phyloP scores from a whole-genome alignment of 73 alveolate genomes.

The Tetrahymena borealis region DNA sequence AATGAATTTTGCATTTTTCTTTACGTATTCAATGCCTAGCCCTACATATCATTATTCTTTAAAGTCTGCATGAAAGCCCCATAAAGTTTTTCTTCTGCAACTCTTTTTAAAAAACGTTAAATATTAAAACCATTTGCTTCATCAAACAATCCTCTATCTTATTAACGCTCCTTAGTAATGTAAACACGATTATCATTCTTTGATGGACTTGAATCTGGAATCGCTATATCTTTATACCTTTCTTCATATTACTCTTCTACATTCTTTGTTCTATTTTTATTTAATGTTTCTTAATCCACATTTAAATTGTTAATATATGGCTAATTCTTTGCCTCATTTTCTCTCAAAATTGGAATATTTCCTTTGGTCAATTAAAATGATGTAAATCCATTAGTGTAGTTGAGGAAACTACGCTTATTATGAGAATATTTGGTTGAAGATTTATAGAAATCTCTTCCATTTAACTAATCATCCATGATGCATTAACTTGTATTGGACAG shows the following conservation, averaged over 20 bases:
- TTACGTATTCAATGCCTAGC: background rate
- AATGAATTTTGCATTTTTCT: background rate
- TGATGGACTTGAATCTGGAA: background rate
- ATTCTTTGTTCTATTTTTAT: background rate
- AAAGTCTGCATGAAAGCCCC: background rate
- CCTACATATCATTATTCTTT: background rate
- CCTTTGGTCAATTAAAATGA: background rate
- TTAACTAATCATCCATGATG: background rate
- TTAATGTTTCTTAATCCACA: background rate
- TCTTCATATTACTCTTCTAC: background rate
- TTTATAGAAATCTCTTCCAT: background rate
- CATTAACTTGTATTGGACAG: background rate
- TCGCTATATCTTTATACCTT: background rate
- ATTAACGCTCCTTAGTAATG: background rate
- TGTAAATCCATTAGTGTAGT: background rate
- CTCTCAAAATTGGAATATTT: background rate
- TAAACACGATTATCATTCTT: background rate
- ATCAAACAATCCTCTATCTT: background rate
- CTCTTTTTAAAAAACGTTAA: background rate
- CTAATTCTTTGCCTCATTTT: background rate
- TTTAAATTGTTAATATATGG: background rate
- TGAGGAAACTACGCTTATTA: background rate
- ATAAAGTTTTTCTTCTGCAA: background rate
- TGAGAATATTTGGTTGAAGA: background rate
- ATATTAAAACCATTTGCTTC: background rate